Conservation (phyloP, 1,139 yeast species). For the Nadsonia starkeyi-henricii region DNA sequence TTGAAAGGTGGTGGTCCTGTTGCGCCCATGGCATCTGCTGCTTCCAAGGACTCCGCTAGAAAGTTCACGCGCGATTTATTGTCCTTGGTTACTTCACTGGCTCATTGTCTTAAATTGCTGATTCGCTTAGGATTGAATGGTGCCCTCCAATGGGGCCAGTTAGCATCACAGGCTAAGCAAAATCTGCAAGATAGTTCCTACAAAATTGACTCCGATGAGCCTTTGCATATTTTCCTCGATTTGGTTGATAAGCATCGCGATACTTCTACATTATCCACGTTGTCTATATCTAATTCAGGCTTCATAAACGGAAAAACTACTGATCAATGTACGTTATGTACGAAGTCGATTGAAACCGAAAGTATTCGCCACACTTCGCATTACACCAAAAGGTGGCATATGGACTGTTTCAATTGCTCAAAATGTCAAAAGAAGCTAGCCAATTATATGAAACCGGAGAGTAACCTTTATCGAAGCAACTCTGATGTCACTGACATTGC, state of each 20-base stretch:
- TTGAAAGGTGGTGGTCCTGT: too few species aligned
- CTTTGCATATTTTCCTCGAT: slow-evolving; percentile 49
- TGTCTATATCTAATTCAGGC: too few species aligned
- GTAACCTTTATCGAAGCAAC: not conserved
- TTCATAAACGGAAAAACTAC: slow-evolving; percentile 48
- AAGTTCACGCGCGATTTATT: slow-evolving; percentile 45
- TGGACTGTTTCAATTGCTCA: slow-evolving; percentile 53
- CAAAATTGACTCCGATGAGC: slow-evolving; percentile 23
- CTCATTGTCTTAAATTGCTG: slow-evolving; percentile 78
- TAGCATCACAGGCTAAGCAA: slow-evolving; percentile 8
- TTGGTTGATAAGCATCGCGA: slow-evolving; percentile 36
- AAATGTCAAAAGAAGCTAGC: slow-evolving; percentile 10
- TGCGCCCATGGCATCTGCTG: slow-evolving; percentile 5
- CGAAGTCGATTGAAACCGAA: slow-evolving; percentile 65
- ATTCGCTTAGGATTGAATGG: slow-evolving; percentile 69
- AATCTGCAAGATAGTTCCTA: too few species aligned
- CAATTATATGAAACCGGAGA: not conserved
- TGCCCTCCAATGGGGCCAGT: slow-evolving; percentile 54
- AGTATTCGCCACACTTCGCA: slow-evolving; percentile 37
- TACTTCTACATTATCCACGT: slow-evolving; percentile 16
- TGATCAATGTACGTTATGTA: slow-evolving; percentile 63
- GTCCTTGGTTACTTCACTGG: slow-evolving; percentile 79
- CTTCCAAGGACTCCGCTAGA: slow-evolving; percentile 9
- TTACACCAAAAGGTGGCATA: slow-evolving; percentile 56
- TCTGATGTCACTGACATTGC: not conserved